Base-by-base conservation (phyloP, 306 rosid genomes). In the Senna tora region DNA sequence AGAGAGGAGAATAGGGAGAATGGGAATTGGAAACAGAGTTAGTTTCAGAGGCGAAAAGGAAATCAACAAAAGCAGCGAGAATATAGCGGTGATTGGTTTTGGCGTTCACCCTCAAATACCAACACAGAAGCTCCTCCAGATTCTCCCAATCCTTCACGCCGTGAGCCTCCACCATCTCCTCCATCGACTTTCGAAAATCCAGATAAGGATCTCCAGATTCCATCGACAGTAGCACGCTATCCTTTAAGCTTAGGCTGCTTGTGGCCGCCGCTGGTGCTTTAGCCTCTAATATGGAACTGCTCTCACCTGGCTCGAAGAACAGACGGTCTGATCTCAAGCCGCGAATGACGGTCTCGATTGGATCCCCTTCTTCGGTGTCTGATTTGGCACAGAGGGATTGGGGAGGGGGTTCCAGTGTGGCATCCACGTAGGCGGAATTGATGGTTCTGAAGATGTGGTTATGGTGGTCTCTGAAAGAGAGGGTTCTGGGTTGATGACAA, bases 181-280 rank as follows among this genome's bases (percentile, higher is more conserved):
- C 92, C 90, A 93, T 91, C 0, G 98, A 90, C 5, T 71, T 73
- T 15, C 85, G 85, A 74, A 93, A 93, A 65, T 93, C 98, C 50
- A 66, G 72, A 42, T 47, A 71, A 36, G 98, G 98, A 62, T 93
- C 77, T 2, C 19, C 41, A 0, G 98, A 93, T 14, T 87, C 94
- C 83, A 87, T 28, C 0, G 87, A 57, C 32, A 87, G 0, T 0
- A 46, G 83, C 43, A 89, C 67, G 9, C 92, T 87, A 50, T 86
- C 85, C 32, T 81, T 72, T 75, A 84, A 88, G 4, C 81, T 79
- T 5, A 72, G 32, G 36, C 15, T 19, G 2, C 39, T 25, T 5
- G 39, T 36, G 3, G 2, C 39, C 5, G 39, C 8, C 5, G 39
- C 39, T 1, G 15, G 59, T 57, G 67, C 49, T 20, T 83, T 79